These are phyloP conservation scores for Forsythia viridissima DNA, from an alignment of 257 asterid species.

Conservation along the genomic window DNA sequence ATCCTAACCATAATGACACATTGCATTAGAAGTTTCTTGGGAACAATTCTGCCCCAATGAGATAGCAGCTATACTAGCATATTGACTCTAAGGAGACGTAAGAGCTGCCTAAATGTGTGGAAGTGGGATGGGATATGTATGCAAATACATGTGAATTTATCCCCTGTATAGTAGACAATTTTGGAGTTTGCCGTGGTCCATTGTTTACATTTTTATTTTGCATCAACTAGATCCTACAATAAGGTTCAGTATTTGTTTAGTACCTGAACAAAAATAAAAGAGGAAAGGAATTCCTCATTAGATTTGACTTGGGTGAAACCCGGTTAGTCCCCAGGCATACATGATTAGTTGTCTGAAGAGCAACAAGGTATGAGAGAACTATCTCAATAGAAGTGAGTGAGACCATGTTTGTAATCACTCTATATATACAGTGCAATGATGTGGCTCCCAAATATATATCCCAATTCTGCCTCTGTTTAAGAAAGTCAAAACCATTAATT, in stretches of 20 bases:
- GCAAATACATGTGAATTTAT: background rate
- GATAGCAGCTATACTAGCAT: background rate
- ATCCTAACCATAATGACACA: background rate
- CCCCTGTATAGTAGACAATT: background rate
- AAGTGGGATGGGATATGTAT: background rate
- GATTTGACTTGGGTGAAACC: too few species aligned
- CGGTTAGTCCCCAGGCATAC: background rate
- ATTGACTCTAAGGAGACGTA: background rate
- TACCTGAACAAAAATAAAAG: background rate
- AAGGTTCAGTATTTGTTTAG: background rate
- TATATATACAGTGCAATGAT: background rate
- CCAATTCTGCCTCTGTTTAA: background rate
- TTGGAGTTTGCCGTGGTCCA: background rate
- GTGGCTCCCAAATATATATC: background rate
- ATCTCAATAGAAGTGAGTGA: background rate
- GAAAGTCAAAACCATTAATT: background rate
- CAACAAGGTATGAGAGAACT: background rate
- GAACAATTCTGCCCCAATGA: background rate
- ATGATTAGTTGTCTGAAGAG: background rate
- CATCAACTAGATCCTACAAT: background rate
- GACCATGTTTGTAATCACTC: background rate
- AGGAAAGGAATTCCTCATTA: background rate
- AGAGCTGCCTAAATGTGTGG: background rate
- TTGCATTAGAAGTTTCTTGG: background rate
- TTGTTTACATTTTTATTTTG: conserved; percentile 1